Conservation (phyloP, 2,329 filamentous ascomycete species). For the Ophiostoma ulmi region DNA sequence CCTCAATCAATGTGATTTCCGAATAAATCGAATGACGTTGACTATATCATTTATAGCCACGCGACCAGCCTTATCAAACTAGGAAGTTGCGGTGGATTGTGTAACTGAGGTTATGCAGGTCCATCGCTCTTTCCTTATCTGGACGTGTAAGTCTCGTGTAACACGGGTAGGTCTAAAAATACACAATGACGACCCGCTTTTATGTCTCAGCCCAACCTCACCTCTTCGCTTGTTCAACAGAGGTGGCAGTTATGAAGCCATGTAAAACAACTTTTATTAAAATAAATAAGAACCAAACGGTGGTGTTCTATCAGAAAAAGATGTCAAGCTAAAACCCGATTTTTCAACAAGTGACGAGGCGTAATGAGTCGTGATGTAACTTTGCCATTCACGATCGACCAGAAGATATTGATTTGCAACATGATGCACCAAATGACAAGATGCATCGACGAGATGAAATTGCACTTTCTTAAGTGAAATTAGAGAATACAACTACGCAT, state of each 20-base stretch:
- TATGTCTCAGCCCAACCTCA: not conserved
- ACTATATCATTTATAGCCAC: not conserved
- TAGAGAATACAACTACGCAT: no score
- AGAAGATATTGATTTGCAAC: not conserved
- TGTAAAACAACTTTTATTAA: no score
- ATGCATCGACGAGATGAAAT: not conserved
- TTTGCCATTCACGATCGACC: not conserved
- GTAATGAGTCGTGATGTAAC: not conserved
- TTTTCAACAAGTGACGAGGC: not conserved
- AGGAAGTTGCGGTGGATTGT: not conserved
- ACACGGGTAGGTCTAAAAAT: not conserved
- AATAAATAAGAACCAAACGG: no score
- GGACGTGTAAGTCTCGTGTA: conserved; percentile 8
- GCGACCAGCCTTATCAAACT: not conserved
- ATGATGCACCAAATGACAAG: not conserved
- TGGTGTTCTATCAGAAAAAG: no score
- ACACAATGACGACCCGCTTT: not conserved
- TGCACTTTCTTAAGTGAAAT: not conserved
- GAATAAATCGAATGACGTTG: not conserved
- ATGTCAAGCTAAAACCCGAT: not conserved
- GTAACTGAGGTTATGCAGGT: not conserved
- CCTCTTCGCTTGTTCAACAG: not conserved
- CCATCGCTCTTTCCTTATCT: not conserved
- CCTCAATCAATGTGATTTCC: not conserved
- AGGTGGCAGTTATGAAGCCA: not conserved